Base-by-base conservation (phyloP, 371 early-diverging fungal genomes). In the Saksenaea oblongispora region DNA sequence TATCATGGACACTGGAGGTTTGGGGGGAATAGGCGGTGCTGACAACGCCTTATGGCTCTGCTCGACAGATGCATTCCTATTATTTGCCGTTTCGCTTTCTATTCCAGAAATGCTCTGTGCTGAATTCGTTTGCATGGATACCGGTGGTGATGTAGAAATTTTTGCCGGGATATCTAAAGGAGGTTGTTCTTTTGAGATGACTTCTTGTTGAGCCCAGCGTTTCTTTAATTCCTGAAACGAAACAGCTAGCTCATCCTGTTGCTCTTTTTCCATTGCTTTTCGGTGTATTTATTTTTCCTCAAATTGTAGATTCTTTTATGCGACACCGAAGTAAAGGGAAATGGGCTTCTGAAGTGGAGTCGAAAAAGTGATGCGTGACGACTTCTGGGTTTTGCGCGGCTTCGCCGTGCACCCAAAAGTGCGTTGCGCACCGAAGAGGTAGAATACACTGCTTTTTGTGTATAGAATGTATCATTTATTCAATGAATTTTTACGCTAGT, bases 141-240 rank as follows among this genome's bases (percentile, higher is more conserved):
- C 14, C 4, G 42, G 18, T 17, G 42, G 42, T 41, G 14, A 41
- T 41, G 42, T 41, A 17, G 18, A 17, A 14, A n/a, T 14, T 14
- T 14, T 41, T 14, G 42, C 14, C 9, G 42, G n/a, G 18, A 5
- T 41, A 17, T 41, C 42, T 5, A 14, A 17, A 41, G n/a, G 5
- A 14, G 14, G 14, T n/a, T 61, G 41, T 24, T 54, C 61, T 34
- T 59, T 56, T 31, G 55, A 36, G 17, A 54, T 57, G 9, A 56
- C 41, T 70, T 65, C 65, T 17, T 65, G 62, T 28, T 65, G 59
- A 18, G 65, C 65, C 70, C 70, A 70, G 14, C 63, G 62, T 22
- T 62, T 70, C 44, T 60, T 60, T 18, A 70, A 56, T 58, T 70
- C 65, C 34, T 70, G 55, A 22, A 70, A 70, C 22, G 62, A 56